Evolutionary conservation across 345 rosid genomes (phyloP), one percentile per base, ranked within the genome.

Genomic region (Corchorus olitorius): DNA sequence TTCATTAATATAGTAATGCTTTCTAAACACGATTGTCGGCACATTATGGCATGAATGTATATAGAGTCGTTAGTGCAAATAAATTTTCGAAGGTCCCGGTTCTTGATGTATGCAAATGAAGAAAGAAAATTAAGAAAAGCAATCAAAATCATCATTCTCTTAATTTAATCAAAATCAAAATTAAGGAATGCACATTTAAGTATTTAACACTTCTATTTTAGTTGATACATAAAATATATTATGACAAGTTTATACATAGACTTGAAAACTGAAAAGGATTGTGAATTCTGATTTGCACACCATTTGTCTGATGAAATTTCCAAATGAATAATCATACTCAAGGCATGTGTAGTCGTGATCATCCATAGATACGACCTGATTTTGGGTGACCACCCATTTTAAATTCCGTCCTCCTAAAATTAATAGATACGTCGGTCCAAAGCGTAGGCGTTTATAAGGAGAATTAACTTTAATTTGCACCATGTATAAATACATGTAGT

Each of bases 321-420:
- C 27, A 2, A 2, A 19, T 65, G 19, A 6, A 10, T 27, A 56
- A 20, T n/a, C 27, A 27, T 27, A 27, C 27, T 65, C 4, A n/a
- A 19, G 17, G n/a, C 9, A 46, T 46, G 55, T 46, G 19, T 14
- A 20, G 55, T 67, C 71, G 12, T 67, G 19, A 67, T 67, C 72
- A 22, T n/a, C 19, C 41, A 67, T 22, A 48, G 39, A 67, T 67
- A 46, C 56, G 56, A 48, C 56, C 56, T 48, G 72, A 67, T 67
- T 67, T 67, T 20, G 11, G 71, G 19, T 67, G 55, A 1, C 41
- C n/a, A 14, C 20, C 56, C 56, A 7, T 67, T 37, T 46, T 46
- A 46, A 46, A 13, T 67, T 20, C 55, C 12, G 4, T 33, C 56
- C 48, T 22, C 56, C 72, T 41, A 12, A 10, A 12, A 27, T 27